Evolutionary conservation across 2,329 filamentous ascomycete genomes (phyloP), one percentile per base, ranked within the genome.

Genomic region (Cadophora luteo-olivacea): DNA sequence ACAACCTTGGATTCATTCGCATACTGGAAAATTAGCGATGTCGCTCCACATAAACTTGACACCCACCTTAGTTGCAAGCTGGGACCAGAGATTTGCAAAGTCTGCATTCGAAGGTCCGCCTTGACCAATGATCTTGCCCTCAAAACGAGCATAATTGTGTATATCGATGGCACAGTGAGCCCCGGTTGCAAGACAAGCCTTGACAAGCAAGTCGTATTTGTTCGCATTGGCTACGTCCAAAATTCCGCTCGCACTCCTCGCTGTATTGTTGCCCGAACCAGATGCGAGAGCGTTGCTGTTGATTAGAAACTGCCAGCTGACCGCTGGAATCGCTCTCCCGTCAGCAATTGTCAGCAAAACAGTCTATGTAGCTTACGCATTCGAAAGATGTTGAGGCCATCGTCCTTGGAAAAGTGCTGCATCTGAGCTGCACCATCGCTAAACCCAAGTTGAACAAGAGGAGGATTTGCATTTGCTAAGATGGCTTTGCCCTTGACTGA

Each of bases 51-150:
- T 19, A 36, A 12, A 14, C 1, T 16, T 3, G n/a, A 1, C 4
- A 57, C 67, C 41, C 4, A 70, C 69, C 63, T 67, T 87, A 0
- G 79, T 81, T 1, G 89, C 89, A 8, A 89, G 77, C 69, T 86
- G 81, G 2, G 75, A 77, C 89, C 89, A 92, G 5, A 91, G 79
- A 55, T 80, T 80, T 4, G 69, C 68, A 83, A 91, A 88, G 12
- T 88, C 68, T 79, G 83, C 85, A 75, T 91, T 84, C 0, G 83
- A 83, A 0, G 88, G 88, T 0, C 88, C 89, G 29, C 88, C 89
- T 75, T 91, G 89, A 0, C 89, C 90, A 67, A 92, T 85, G 71
- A 92, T 87, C 5, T 79, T 78, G 12, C 85, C 85, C 70, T 91
- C 85, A 82, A 86, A 91, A 60, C 89, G 83, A 0, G 84, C 88